phyloP scores from a whole-genome alignment of 2,329 filamentous ascomycete genomes.

The Alternaria consortialis region DNA sequence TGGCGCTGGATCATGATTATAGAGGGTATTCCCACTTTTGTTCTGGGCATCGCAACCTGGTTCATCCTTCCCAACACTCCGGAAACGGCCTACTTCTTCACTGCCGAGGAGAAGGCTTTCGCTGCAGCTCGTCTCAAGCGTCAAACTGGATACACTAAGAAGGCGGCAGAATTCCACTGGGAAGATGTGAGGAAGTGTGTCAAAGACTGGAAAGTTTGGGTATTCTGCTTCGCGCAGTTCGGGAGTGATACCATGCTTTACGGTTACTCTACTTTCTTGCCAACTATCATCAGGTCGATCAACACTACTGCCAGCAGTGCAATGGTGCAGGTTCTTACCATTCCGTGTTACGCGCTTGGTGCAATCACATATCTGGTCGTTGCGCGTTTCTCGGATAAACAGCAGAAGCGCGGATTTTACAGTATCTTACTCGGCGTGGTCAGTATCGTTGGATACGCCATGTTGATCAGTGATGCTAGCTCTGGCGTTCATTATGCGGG shows the following conservation, averaged over 20 bases:
- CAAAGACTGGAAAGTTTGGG: slow-evolving; percentile 78
- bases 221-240: slow-evolving; percentile 75
- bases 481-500: slow-evolving; percentile 76
- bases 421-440: slow-evolving; percentile 69
- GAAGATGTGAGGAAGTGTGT: slow-evolving; percentile 72
- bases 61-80: slow-evolving; percentile 72
- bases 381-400: slow-evolving; percentile 72
- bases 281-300: slow-evolving; percentile 78
- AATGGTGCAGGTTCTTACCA: slow-evolving; percentile 77
- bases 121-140: slow-evolving; percentile 60
- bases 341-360: slow-evolving; percentile 79
- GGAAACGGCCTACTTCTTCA: slow-evolving; percentile 69
- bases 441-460: slow-evolving; percentile 73
- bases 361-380: slow-evolving; percentile 73
- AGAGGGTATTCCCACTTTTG: slow-evolving; percentile 64
- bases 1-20: slow-evolving; percentile 78
- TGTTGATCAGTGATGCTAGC: slow-evolving; percentile 69
- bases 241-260: slow-evolving; percentile 80
- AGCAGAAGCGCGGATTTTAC: slow-evolving; percentile 72
- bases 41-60: slow-evolving; percentile 65
- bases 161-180: slow-evolving; percentile 65
- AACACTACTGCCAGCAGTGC: slow-evolving; percentile 68
- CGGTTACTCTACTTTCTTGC: slow-evolving; percentile 79
- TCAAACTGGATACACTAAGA: slow-evolving; percentile 59
- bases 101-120: slow-evolving; percentile 66